phyloP scores from a whole-genome alignment of 2,329 filamentous ascomycete species.

The Aspergillus sp. region DNA sequence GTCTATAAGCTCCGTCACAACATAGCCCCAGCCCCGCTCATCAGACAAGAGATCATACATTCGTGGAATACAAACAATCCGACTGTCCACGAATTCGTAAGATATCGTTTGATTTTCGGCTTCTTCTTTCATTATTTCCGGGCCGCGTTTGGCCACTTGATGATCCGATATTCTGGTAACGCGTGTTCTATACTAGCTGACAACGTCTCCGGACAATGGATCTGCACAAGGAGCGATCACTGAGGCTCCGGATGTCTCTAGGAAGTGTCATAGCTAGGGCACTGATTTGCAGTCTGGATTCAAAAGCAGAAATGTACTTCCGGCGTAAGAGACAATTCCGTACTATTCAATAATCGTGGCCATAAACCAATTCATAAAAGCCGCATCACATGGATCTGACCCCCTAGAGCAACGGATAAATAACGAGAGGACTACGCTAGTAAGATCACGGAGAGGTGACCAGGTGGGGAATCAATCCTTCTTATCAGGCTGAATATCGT shows the following conservation, averaged over 20 bases:
- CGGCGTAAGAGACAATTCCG: no score
- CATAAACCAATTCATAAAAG: no score
- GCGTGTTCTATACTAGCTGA: neutral
- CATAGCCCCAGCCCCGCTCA: neutral
- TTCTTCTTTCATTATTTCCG: neutral
- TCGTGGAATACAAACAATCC: neutral
- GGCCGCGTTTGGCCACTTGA: neutral
- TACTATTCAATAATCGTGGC: no score
- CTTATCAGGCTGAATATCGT: no score
- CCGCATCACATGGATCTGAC: no score
- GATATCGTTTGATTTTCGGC: neutral
- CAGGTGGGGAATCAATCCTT: no score
- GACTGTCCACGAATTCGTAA: neutral
- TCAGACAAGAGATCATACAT: neutral
- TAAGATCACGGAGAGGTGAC: no score
- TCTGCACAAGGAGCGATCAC: neutral
- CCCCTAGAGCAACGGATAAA: no score
- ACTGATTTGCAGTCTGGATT: no score
- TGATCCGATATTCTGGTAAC: neutral
- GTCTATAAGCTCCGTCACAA: neutral
- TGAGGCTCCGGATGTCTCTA: neutral
- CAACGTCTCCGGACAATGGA: neutral
- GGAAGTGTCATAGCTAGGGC: neutral
- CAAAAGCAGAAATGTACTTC: no score
- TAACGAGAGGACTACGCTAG: no score